Base-by-base conservation (phyloP, 306 rosid species). In the Parietaria judaica region DNA sequence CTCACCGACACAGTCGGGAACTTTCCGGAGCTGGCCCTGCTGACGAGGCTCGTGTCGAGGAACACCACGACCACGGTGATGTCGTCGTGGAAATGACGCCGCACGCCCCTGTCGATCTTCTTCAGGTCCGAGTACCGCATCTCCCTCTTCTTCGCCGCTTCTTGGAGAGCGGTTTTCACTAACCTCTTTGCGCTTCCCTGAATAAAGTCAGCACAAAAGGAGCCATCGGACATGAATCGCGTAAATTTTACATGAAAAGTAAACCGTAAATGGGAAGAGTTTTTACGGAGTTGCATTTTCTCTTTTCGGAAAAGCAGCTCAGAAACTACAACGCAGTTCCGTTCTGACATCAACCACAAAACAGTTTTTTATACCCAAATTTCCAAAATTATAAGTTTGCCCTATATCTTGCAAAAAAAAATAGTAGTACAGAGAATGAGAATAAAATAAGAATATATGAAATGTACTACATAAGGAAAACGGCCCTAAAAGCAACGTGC, bases 71-170 rank as follows among this genome's bases (percentile, higher is more conserved):
- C 63, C 88, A 92, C 99, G 0, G 99, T 92, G 73, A 86, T 92
- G 67, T 92, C 99, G 47, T 92, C 99, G 0, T 92, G 99, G 85
- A 92, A 92, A 82, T 92, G 99, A 14, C 99, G 86, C 2, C 99
- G 96, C 39, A 92, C 99, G 6, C 99, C 99, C 0, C 99, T 83
- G 47, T 88, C 99, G 3, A 92, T 92, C 84, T 84, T 92, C 81
- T 86, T 92, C 73, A 92, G 67, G 79, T 92, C 99, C 12, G 99
- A 88, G 67, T 88, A 92, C 73, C 99, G 86, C 99, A 92, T 92
- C 75, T 92, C 99, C 78, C 99, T 92, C 83, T 92, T 92, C 84
- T 88, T 86, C 17, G 99, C 97, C 6, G 97, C 95, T 80, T 81
- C 80, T 70, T 84, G 95, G 36, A 89, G 80, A 4, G 97, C 97